Conservation (phyloP, 768 basidiomycete species). For the Mycena sanguinolenta region DNA sequence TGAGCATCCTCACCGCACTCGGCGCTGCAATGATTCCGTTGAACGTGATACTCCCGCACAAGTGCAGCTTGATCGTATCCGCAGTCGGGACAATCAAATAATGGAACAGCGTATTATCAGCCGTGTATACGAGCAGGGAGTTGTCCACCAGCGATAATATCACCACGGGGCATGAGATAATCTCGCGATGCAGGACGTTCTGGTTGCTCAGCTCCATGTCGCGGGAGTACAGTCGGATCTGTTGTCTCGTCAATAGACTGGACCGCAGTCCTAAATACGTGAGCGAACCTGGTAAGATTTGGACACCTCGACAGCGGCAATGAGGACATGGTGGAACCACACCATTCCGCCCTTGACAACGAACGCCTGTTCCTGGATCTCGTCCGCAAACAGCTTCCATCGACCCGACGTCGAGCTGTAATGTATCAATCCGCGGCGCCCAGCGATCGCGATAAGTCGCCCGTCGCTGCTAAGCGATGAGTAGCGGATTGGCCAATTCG, state of each 20-base stretch:
- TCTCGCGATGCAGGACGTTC: constrained; percentile 86
- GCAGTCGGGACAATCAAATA: constrained; percentile 89
- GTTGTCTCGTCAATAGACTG: constrained; percentile 15
- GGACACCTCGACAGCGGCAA: constrained; percentile 89
- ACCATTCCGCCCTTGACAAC: constrained; percentile 89
- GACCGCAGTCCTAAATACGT: background rate
- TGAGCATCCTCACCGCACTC: constrained; percentile 86
- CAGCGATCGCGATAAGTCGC: constrained; percentile 91
- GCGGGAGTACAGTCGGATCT: constrained; percentile 95
- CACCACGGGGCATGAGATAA: constrained; percentile 81
- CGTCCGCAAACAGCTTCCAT: constrained; percentile 91
- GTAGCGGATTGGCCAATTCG: constrained; percentile 95
- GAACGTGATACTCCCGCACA: constrained; percentile 97
- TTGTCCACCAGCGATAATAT: constrained; percentile 95
- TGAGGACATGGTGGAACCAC: constrained; percentile 97
- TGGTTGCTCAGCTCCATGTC: constrained; percentile 89
- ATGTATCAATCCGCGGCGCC: constrained; percentile 90
- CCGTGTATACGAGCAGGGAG: constrained; percentile 93
- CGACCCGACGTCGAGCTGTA: constrained; percentile 95
- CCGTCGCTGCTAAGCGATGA: constrained; percentile 93
- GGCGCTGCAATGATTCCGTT: constrained; percentile 90
- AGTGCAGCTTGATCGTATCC: constrained; percentile 86
- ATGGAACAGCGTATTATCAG: constrained; percentile 94
- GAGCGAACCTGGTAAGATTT: constrained; percentile 79
- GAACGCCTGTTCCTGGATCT: constrained; percentile 89